Evolutionary conservation across 257 asterid genomes (phyloP).

Genomic region (Rehmannia glutinosa): DNA sequence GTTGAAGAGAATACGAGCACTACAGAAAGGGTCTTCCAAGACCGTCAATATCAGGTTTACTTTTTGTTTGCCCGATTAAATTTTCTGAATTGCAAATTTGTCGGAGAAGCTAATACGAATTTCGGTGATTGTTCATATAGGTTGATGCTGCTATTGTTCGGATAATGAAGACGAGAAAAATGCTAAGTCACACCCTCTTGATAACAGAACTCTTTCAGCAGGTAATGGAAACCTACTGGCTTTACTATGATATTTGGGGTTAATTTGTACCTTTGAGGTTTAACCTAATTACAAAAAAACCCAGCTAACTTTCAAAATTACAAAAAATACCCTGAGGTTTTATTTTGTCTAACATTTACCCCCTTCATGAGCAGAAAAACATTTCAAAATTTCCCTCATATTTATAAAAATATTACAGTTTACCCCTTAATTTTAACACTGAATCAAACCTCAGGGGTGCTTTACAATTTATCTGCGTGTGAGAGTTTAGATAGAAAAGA

Average conservation of each 20-base stretch:
- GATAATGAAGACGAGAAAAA: conserved; percentile 84
- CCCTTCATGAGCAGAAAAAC: no score
- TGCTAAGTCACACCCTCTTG: conserved; percentile 73
- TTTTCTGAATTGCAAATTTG: neutral
- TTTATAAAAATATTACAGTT: no score
- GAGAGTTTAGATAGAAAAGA: neutral
- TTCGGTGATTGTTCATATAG: conserved; percentile 27
- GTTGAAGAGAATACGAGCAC: conserved; percentile 82
- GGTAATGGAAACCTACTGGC: conserved; percentile 38
- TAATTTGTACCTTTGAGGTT: no score
- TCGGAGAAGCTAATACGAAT: neutral
- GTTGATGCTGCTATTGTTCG: conserved; percentile 89
- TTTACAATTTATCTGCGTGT: neutral
- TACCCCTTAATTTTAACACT: no score
- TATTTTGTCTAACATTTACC: no score
- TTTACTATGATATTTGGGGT: no score
- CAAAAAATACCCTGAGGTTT: no score
- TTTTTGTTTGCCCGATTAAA: neutral
- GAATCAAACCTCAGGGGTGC: no score
- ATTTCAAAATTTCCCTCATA: no score
- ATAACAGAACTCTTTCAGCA: conserved; percentile 81
- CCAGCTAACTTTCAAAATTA: no score
- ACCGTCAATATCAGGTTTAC: conserved; percentile 74
- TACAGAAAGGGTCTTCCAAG: conserved; percentile 82
- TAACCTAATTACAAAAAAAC: no score